These are phyloP conservation scores for Acanthamoeba lenticulata DNA, from an alignment of 208 protist species.

Conservation along the genomic window DNA sequence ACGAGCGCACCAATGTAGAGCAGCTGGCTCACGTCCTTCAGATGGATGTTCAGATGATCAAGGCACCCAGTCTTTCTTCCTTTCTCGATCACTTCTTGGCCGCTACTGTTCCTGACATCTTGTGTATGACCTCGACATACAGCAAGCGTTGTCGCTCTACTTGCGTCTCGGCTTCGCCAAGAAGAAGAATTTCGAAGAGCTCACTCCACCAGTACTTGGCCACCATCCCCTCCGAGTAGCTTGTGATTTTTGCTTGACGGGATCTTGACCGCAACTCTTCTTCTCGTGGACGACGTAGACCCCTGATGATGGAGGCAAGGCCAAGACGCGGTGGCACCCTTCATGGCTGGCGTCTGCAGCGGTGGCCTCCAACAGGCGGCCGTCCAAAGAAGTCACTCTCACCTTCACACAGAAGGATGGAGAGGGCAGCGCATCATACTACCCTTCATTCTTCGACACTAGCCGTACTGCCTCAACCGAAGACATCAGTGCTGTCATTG, in stretches of 20 bases:
- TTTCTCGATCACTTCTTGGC: background rate
- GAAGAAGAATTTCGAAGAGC: slow-evolving; percentile 85
- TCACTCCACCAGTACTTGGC: background rate
- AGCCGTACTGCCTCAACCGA: background rate
- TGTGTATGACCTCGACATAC: background rate
- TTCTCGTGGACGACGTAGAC: background rate
- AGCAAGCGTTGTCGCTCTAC: slow-evolving; percentile 91
- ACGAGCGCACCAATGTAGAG: slow-evolving; percentile 93
- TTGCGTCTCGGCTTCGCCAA: slow-evolving; percentile 92
- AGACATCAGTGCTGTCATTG: background rate
- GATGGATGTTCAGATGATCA: slow-evolving; percentile 92
- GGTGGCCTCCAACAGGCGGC: background rate
- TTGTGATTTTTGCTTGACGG: too few relatives aligned
- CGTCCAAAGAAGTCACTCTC: slow-evolving; percentile 5
- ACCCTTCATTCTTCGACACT: background rate
- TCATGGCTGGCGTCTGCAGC: slow-evolving; percentile 62
- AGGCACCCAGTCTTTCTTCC: slow-evolving; percentile 64
- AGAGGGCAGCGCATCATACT: slow-evolving; percentile 1
- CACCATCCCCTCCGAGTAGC: too few relatives aligned
- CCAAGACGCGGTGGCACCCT: slow-evolving; percentile 70
- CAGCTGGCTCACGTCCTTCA: slow-evolving; percentile 93
- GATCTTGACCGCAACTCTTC: background rate
- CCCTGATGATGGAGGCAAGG: background rate
- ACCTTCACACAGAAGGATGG: slow-evolving; percentile 24
- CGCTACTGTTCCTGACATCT: too few relatives aligned